phyloP scores from a whole-genome alignment of 2,329 filamentous ascomycete species.

The Chlorencoelia australis region DNA sequence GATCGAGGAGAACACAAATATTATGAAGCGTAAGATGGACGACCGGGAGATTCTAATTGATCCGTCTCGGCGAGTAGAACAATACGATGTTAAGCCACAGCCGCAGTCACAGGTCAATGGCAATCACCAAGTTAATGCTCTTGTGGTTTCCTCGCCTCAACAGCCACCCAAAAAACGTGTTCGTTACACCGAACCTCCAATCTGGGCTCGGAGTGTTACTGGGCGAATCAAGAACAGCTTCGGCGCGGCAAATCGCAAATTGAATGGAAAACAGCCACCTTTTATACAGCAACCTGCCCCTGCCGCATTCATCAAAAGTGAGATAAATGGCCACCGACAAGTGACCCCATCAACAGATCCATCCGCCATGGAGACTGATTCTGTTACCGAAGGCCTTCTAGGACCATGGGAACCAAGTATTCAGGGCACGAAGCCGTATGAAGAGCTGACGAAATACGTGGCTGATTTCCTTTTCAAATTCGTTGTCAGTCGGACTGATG shows the following conservation, averaged over 20 bases:
- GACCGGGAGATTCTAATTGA: conserved; percentile 18
- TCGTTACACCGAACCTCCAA: conserved; percentile 41
- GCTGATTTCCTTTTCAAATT: conserved; percentile 71
- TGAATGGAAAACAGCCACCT: conserved; percentile 19
- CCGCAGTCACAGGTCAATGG: conserved; percentile 16
- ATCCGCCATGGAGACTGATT: conserved; percentile 3
- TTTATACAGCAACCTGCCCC: conserved; percentile 5
- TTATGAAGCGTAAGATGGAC: conserved; percentile 23
- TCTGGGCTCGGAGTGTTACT: conserved; percentile 31
- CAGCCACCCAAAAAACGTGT: conserved; percentile 38
- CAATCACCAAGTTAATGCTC: conserved; percentile 10
- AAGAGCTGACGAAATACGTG: conserved; percentile 65
- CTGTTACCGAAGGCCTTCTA: conserved; percentile 24
- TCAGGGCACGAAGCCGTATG: conserved; percentile 57
- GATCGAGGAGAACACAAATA: conserved; percentile 15
- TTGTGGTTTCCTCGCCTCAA: conserved; percentile 20
- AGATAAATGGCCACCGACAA: conserved; percentile 21
- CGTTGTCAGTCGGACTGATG: conserved; percentile 57
- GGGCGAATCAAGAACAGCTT: conserved; percentile 13
- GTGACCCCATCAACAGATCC: conserved; percentile 9
- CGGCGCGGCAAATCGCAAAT: conserved; percentile 11
- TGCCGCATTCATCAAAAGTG: conserved; percentile 14
- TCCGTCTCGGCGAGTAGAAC: conserved; percentile 10
- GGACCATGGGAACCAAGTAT: conserved; percentile 59
- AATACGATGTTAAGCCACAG: conserved; percentile 10